phyloP scores from a whole-genome alignment of 352 stramenopile genomes.

The Pythium vanterpoolii region DNA sequence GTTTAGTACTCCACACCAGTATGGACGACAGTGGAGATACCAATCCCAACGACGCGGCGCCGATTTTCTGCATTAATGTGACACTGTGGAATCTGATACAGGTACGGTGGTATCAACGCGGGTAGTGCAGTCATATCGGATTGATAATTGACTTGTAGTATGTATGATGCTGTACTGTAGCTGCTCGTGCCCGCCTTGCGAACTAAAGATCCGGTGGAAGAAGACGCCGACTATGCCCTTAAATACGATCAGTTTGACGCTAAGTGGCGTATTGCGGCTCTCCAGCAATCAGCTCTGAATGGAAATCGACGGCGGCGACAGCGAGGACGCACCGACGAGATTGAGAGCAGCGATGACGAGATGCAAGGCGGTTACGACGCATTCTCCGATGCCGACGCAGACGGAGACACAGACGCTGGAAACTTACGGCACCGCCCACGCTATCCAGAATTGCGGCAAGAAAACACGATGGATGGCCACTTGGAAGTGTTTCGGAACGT shows the following conservation, averaged over 20 bases:
- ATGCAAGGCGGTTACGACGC: slow-evolving; percentile 7
- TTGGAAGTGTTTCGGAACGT: slow-evolving; percentile 54
- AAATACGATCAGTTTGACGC: slow-evolving; percentile 52
- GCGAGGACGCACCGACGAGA: slow-evolving; percentile 12
- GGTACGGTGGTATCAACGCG: slow-evolving; percentile 21
- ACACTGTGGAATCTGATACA: slow-evolving; percentile 73
- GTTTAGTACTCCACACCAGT: slow-evolving; percentile 13
- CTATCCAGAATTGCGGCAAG: slow-evolving; percentile 55
- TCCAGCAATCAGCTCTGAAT: slow-evolving; percentile 24
- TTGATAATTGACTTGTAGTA: neutral
- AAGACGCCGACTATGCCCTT: slow-evolving; percentile 47
- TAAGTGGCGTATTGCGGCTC: slow-evolving; percentile 52
- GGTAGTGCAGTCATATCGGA: neutral
- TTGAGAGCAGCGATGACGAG: slow-evolving; percentile 14
- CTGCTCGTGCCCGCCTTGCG: slow-evolving; percentile 32
- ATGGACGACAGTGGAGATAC: neutral
- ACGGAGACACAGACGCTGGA: slow-evolving; percentile 1
- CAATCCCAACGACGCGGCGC: slow-evolving; percentile 1
- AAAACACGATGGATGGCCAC: slow-evolving; percentile 45
- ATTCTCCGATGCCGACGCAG: slow-evolving; percentile 4
- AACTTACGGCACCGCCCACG: neutral
- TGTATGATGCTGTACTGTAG: slow-evolving; percentile 19
- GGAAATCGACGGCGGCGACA: slow-evolving; percentile 14
- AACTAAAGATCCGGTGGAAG: slow-evolving; percentile 23
- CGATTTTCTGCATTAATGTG: slow-evolving; percentile 55